phyloP scores from a whole-genome alignment of 495 filamentous ascomycete species.

The Penicillium arizonense region DNA sequence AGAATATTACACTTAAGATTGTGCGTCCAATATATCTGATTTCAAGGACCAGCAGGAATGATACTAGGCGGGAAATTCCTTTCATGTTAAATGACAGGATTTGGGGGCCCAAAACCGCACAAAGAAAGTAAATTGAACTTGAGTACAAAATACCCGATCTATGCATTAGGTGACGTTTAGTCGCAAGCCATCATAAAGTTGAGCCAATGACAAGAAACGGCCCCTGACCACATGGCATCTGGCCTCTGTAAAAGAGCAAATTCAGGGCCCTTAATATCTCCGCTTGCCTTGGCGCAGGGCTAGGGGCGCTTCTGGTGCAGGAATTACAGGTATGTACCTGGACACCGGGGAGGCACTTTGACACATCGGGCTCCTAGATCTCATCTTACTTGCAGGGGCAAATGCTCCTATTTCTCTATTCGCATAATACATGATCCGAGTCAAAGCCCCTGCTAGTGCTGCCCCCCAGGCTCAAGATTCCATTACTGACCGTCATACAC shows the following conservation, averaged over 20 bases:
- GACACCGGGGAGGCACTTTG: too few species aligned
- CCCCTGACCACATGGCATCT: background rate
- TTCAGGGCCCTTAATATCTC: background rate
- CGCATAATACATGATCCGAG: too few species aligned
- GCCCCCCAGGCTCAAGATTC: background rate
- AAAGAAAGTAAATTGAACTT: background rate
- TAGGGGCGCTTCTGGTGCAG: background rate
- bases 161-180: background rate
- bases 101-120: background rate
- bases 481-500: conserved; percentile 10
- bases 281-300: background rate
- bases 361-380: too few species aligned
- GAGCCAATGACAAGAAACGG: background rate
- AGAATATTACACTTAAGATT: too few species aligned
- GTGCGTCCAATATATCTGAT: too few species aligned
- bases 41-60: background rate
- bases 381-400: too few species aligned
- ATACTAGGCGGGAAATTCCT: background rate
- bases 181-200: background rate
- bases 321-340: background rate
- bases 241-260: background rate
- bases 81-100: background rate
- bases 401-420: background rate
- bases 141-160: conserved; percentile 7
- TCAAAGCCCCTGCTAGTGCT: background rate